Evolutionary conservation across 768 basidiomycete genomes (phyloP), one percentile per base, ranked within the genome.

Genomic region (Dentipellis fragilis): DNA sequence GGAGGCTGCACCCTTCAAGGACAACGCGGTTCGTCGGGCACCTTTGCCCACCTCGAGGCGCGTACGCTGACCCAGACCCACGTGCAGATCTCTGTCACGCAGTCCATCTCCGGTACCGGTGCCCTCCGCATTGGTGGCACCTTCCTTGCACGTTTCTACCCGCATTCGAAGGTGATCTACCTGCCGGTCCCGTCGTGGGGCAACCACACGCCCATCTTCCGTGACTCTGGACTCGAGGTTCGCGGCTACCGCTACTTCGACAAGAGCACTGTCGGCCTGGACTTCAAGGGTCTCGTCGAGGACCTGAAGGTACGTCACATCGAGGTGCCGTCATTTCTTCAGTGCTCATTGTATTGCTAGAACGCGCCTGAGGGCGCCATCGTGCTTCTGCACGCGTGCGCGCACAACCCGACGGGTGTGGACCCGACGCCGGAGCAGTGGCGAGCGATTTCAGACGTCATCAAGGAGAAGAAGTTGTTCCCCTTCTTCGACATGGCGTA

Each of bases 401-500:
- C 95, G 23, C 93, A 98, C 79, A 99, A 99, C 73, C 95, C 95
- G n/a, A 94, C 93, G 38, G 95, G 96, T 59, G 81, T 98, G 62
- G 96, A 99, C 73, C 94, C 93, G 34, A 96, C 94, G 10, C 81
- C 78, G 19, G 85, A 83, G 51, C 93, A 99, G 73, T 99, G 96
- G 96, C 79, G 77, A 58, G 81, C 89, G 68, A 84, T 99, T 59
- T 92, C 89, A 45, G 80, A 92, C 64, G 75, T 98, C 57, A 72
- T 95, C 63, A 84, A 89, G 66, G 87, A 92, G 75, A 90, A 82
- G 76, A 81, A 84, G 60, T 80, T 95, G 63, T 95, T 97, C 84
- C 89, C 95, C 52, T 93, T 97, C 83, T 97, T 98, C 70, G 96
- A 99, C 73, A 97, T 97, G 93, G 95, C 96, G 14, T 99, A 99